Evolutionary conservation across 495 filamentous ascomycete genomes (phyloP).

Genomic region (Hypoxylon lenormandii): DNA sequence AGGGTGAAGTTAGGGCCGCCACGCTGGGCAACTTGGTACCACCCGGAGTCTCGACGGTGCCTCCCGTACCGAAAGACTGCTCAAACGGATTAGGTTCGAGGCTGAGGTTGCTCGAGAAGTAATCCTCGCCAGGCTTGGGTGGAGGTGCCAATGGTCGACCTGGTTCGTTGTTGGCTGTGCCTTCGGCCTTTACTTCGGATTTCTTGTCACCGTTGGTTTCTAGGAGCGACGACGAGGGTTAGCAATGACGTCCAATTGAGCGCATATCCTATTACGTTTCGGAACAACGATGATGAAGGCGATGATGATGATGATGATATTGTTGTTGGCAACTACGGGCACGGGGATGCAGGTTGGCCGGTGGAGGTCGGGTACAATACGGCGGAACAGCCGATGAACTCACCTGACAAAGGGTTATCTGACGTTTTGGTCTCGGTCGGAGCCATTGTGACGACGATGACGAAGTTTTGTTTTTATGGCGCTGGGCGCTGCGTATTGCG

Average conservation of each 20-base stretch:
- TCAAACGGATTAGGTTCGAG: slow-evolving; percentile 97
- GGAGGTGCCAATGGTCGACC: slow-evolving; percentile 76
- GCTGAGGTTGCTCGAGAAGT: slow-evolving; percentile 75
- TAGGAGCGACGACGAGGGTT: slow-evolving; percentile 37
- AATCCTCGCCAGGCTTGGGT: slow-evolving; percentile 80
- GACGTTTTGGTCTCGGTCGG: slow-evolving; percentile 50
- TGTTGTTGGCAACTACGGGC: slow-evolving; percentile 14
- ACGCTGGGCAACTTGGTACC: slow-evolving; percentile 91
- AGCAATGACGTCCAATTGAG: slow-evolving; percentile 46
- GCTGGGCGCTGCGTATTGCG: slow-evolving; percentile 32
- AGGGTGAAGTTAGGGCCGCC: slow-evolving; percentile 90
- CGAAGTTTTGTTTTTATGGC: slow-evolving; percentile 43
- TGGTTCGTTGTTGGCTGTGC: slow-evolving; percentile 52
- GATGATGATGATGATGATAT: slow-evolving; percentile 2
- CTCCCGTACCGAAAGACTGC: slow-evolving; percentile 82
- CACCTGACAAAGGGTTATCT: slow-evolving; percentile 52
- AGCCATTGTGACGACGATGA: slow-evolving; percentile 51
- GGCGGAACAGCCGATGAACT: slow-evolving; percentile 36
- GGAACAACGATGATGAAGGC: slow-evolving; percentile 19
- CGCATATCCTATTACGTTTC: slow-evolving; percentile 31
- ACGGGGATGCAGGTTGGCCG: slow-evolving; percentile 12
- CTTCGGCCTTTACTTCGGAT: slow-evolving; percentile 56
- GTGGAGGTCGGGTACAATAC: slow-evolving; percentile 31
- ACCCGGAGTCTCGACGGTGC: slow-evolving; percentile 81
- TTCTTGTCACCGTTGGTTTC: slow-evolving; percentile 54